phyloP scores from a whole-genome alignment of 2,329 filamentous ascomycete genomes.

The Lecanoromycetidae sp. region DNA sequence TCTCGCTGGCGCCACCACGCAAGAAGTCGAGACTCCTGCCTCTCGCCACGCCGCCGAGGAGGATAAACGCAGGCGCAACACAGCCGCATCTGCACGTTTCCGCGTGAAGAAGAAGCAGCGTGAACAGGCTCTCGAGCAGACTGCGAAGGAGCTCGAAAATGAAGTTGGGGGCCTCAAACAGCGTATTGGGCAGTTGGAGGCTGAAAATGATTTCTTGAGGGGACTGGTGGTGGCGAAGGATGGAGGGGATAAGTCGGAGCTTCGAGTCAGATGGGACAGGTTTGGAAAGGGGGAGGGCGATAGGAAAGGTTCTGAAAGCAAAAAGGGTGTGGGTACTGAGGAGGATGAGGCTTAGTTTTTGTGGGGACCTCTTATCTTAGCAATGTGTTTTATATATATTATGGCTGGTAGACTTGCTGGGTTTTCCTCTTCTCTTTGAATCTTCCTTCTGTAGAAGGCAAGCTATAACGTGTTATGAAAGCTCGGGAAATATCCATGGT shows the following conservation, averaged over 20 bases:
- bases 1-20: background rate
- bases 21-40: slow-evolving; percentile 3
- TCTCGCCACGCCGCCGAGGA: slow-evolving; percentile 69
- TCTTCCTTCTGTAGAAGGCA: no score
- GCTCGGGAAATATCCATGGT: no score
- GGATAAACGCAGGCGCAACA: slow-evolving; percentile 81
- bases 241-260: slow-evolving; percentile 31
- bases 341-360: slow-evolving; percentile 6
- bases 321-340: slow-evolving; percentile 22
- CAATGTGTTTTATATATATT: background rate
- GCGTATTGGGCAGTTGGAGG: slow-evolving; percentile 64
- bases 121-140: slow-evolving; percentile 71
- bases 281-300: slow-evolving; percentile 22
- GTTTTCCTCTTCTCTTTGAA: no score
- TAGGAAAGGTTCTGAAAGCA: slow-evolving; percentile 15
- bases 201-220: slow-evolving; percentile 72
- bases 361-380: background rate
- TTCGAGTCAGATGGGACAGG: slow-evolving; percentile 27
- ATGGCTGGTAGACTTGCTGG: no score
- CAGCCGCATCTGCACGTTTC: slow-evolving; percentile 77
- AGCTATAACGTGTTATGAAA: no score
- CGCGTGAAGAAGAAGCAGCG: slow-evolving; percentile 94
- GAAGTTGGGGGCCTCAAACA: slow-evolving; percentile 63
- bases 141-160: slow-evolving; percentile 70
- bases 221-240: slow-evolving; percentile 74